These are phyloP conservation scores for Salix suchowensis DNA, from an alignment of 345 rosid genomes.

Conservation along the genomic window DNA sequence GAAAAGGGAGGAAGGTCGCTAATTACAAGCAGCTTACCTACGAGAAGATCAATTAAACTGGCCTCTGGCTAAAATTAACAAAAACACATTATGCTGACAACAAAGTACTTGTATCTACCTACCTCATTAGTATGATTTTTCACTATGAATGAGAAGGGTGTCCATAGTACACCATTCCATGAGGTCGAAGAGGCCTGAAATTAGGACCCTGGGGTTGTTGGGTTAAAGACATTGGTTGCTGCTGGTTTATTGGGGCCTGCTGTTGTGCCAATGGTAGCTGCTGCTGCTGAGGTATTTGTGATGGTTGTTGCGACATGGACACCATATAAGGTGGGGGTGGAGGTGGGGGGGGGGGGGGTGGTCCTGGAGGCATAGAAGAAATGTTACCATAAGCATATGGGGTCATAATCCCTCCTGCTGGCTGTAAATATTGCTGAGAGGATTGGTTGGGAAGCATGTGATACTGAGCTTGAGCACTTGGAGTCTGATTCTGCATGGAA, in stretches of 20 bases:
- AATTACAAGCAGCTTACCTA: too few species aligned
- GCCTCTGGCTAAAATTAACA: neutral
- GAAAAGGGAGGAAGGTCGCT: too few species aligned
- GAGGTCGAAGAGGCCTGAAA: slow-evolving; percentile 68
- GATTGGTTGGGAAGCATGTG: slow-evolving; percentile 54
- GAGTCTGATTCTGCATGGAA: slow-evolving; percentile 39
- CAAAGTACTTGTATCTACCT: slow-evolving; percentile 12
- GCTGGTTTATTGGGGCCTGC: slow-evolving; percentile 24
- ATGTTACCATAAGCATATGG: slow-evolving; percentile 58
- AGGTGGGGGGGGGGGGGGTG: slow-evolving; percentile 45
- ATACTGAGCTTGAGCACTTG: slow-evolving; percentile 52
- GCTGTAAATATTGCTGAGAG: slow-evolving; percentile 54
- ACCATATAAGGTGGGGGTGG: slow-evolving; percentile 22
- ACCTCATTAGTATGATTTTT: slow-evolving; percentile 4
- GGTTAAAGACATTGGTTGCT: slow-evolving; percentile 14
- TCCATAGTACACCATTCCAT: slow-evolving; percentile 58
- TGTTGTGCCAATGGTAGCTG: slow-evolving; percentile 24
- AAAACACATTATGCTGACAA: slow-evolving; percentile 1
- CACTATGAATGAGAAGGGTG: slow-evolving; percentile 57
- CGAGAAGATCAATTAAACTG: too few species aligned
- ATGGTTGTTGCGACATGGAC: slow-evolving; percentile 35
- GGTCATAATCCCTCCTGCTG: slow-evolving; percentile 43
- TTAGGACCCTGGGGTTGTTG: slow-evolving; percentile 45
- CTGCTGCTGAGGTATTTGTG: slow-evolving; percentile 46
- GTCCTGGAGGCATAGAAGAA: slow-evolving; percentile 57